Evolutionary conservation across 768 basidiomycete genomes (phyloP).

Genomic region (Lentinula detonsa): DNA sequence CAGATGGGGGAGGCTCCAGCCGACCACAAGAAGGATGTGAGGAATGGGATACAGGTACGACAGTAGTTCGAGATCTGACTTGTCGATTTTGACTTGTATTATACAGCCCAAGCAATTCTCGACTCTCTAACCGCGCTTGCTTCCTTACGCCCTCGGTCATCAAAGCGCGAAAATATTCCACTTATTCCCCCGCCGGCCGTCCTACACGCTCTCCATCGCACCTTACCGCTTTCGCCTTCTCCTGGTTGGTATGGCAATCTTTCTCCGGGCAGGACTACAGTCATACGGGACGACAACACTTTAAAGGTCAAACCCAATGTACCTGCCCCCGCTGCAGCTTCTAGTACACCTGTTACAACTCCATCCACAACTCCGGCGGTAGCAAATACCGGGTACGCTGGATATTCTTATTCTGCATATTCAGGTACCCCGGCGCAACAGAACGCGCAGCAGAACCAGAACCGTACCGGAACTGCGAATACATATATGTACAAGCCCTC

Average conservation of each 20-base stretch:
- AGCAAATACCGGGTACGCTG: conserved; percentile 5
- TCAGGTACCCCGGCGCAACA: conserved; percentile 21
- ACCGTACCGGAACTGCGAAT: not conserved
- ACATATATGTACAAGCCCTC: conserved; percentile 6
- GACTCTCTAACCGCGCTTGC: conserved; percentile 63
- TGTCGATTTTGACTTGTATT: conserved; percentile 12
- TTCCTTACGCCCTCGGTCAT: conserved; percentile 63
- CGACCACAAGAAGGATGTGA: conserved; percentile 62
- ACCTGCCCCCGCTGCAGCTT: conserved; percentile 14
- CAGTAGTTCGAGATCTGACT: conserved; percentile 7
- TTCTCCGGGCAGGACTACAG: conserved; percentile 45
- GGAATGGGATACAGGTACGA: conserved; percentile 78
- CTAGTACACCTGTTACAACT: conserved; percentile 16
- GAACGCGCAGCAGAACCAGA: not conserved
- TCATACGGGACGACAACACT: conserved; percentile 72
- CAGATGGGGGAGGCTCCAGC: conserved; percentile 35
- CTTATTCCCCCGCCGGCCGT: conserved; percentile 58
- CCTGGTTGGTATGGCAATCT: conserved; percentile 75
- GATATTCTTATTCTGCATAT: conserved; percentile 18
- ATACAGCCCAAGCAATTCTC: conserved; percentile 63
- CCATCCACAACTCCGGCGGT: conserved; percentile 9
- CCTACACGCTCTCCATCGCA: conserved; percentile 68
- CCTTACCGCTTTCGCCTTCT: conserved; percentile 53
- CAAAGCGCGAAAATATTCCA: conserved; percentile 32
- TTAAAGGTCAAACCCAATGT: conserved; percentile 47